Percentiles rank a stretch among this genome's conserved stretches.
Evolutionary conservation across 2,329 filamentous ascomycete genomes (phyloP).

Genomic region (Claviceps cyperi): DNA sequence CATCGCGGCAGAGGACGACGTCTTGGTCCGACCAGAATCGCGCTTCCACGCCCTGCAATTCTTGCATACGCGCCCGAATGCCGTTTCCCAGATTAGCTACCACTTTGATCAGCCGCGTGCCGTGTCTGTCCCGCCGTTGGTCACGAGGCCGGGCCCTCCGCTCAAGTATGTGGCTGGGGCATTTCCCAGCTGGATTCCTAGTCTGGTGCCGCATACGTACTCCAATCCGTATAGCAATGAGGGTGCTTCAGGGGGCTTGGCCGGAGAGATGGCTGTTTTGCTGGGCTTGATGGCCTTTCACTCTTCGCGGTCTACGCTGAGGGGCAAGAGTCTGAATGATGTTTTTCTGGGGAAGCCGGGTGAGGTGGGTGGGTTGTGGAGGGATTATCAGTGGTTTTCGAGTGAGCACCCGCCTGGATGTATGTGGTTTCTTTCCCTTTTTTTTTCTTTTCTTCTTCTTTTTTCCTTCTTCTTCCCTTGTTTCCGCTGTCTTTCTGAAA

Average conservation of each 20-base stretch:
- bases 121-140: neutral
- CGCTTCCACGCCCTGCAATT: conserved; percentile 19
- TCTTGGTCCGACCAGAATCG: conserved; percentile 3
- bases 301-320: neutral
- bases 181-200: conserved; percentile 23
- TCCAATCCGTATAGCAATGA: conserved; percentile 4
- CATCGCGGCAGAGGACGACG: conserved; percentile 14
- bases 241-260: conserved; percentile 17
- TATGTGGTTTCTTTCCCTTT: conserved; percentile 8
- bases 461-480: neutral
- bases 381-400: conserved; percentile 12
- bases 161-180: conserved; percentile 18
- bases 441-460: no score
- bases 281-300: conserved; percentile 26
- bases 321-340: conserved; percentile 1
- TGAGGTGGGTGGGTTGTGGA: conserved; percentile 13
- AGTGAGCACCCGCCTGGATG: conserved; percentile 11
- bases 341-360: conserved; percentile 4
- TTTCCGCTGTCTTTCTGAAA: no score
- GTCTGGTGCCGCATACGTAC: conserved; percentile 21
- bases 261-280: conserved; percentile 24
- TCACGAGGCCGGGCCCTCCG: conserved; percentile 4
- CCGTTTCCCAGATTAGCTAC: conserved; percentile 15
- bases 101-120: conserved; percentile 1
- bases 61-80: conserved; percentile 7